These are phyloP conservation scores for Polygonum aviculare DNA, from an alignment of 148 eudicot genomes.

Conservation along the genomic window DNA sequence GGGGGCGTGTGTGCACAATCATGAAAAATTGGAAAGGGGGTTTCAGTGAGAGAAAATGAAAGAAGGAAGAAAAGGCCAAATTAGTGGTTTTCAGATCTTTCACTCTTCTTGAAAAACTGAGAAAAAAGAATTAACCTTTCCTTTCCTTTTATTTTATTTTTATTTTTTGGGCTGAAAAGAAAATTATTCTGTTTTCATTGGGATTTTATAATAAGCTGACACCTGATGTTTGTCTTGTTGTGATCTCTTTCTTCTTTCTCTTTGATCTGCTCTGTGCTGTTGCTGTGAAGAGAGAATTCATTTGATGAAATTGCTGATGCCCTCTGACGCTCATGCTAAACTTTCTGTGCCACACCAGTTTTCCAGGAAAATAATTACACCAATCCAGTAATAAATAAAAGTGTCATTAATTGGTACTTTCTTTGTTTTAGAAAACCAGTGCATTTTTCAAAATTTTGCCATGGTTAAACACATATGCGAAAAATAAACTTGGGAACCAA, in stretches of 20 bases:
- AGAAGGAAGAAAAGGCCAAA: constrained; percentile 4
- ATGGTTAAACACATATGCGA: too few species aligned
- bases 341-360: background rate
- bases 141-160: background rate
- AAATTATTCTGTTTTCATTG: background rate
- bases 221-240: constrained; percentile 8
- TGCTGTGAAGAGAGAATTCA: background rate
- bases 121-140: background rate
- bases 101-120: background rate
- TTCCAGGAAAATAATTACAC: background rate
- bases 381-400: background rate
- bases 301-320: constrained; percentile 5
- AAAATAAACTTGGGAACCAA: too few species aligned
- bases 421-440: background rate
- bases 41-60: background rate
- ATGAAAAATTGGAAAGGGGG: constrained; percentile 4
- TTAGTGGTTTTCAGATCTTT: constrained; percentile 3
- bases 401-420: background rate
- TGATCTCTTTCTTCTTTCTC: background rate
- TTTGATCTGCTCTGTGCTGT: background rate
- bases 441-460: background rate
- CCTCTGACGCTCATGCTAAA: background rate
- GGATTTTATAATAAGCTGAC: constrained; percentile 7
- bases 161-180: background rate
- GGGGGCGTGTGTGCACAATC: constrained; percentile 6